Evolutionary conservation across 768 basidiomycete genomes (phyloP).

Genomic region (Gautieria morchelliformis): DNA sequence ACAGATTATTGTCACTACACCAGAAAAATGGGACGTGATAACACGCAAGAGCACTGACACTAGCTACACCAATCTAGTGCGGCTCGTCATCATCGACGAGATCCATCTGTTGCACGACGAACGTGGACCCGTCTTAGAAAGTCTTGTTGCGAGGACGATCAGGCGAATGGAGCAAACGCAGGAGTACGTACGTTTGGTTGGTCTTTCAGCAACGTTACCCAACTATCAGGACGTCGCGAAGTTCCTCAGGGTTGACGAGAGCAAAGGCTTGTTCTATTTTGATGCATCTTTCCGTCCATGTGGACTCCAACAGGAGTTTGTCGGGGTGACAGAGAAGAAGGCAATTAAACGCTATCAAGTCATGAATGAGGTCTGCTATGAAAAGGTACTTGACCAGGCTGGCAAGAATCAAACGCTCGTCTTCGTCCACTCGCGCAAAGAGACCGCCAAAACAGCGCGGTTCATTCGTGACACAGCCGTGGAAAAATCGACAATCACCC

Average conservation of each 20-base stretch:
- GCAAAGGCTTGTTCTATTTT: slow-evolving; percentile 93
- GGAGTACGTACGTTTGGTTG: slow-evolving; percentile 89
- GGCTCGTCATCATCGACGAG: slow-evolving; percentile 95
- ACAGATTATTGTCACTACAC: slow-evolving; percentile 96
- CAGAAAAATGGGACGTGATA: slow-evolving; percentile 99
- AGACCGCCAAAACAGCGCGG: slow-evolving; percentile 93
- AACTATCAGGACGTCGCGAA: slow-evolving; percentile 97
- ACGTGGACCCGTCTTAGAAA: slow-evolving; percentile 93
- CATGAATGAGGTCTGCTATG: slow-evolving; percentile 98
- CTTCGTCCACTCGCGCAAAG: slow-evolving; percentile 97
- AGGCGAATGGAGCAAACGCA: slow-evolving; percentile 89
- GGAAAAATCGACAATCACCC: slow-evolving; percentile 92
- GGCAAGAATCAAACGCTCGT: slow-evolving; percentile 88
- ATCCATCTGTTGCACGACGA: slow-evolving; percentile 97
- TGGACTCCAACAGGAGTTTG: slow-evolving; percentile 91
- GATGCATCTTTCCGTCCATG: slow-evolving; percentile 92
- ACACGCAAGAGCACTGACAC: slow-evolving; percentile 97
- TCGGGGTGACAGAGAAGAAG: slow-evolving; percentile 98
- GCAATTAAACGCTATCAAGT: slow-evolving; percentile 98
- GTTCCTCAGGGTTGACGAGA: slow-evolving; percentile 89
- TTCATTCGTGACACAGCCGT: slow-evolving; percentile 93
- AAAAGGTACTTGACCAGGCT: slow-evolving; percentile 91
- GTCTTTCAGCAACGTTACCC: slow-evolving; percentile 93
- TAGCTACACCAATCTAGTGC: slow-evolving; percentile 92
- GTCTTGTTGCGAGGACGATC: slow-evolving; percentile 82